Evolutionary conservation across 2,329 filamentous ascomycete species (phyloP).

Genomic region (Aspergillus latus): DNA sequence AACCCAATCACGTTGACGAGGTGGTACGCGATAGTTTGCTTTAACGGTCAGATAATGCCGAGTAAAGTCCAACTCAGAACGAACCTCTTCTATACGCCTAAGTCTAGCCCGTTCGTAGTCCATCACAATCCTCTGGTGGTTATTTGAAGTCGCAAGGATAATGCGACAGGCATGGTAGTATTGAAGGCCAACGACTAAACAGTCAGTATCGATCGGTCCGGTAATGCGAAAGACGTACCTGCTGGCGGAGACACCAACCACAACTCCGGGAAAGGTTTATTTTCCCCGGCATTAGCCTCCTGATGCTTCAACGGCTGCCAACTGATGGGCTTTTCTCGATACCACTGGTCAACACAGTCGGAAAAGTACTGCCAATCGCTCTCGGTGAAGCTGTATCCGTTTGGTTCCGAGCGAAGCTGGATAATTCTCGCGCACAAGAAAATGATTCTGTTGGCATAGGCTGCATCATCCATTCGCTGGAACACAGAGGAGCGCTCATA

Average conservation of each 20-base stretch:
- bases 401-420: slow-evolving; percentile 27
- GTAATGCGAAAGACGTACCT: slow-evolving; percentile 24
- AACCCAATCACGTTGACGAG: slow-evolving; percentile 32
- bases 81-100: slow-evolving; percentile 31
- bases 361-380: slow-evolving; percentile 27
- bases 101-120: slow-evolving; percentile 31
- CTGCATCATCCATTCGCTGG: slow-evolving; percentile 37
- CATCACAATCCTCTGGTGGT: slow-evolving; percentile 21
- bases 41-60: not conserved
- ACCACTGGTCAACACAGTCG: slow-evolving; percentile 32
- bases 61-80: not conserved
- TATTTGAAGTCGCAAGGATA: slow-evolving; percentile 31
- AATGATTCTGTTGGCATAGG: slow-evolving; percentile 41
- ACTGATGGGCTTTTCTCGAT: slow-evolving; percentile 29
- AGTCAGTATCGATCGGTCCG: not conserved
- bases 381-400: slow-evolving; percentile 22
- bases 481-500: slow-evolving; percentile 42
- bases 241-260: slow-evolving; percentile 40
- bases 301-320: slow-evolving; percentile 38
- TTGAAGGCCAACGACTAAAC: slow-evolving; percentile 38
- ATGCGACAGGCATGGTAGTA: slow-evolving; percentile 39
- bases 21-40: slow-evolving; percentile 33
- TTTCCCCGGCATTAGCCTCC: slow-evolving; percentile 21
- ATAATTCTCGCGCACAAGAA: slow-evolving; percentile 43
- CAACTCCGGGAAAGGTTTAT: slow-evolving; percentile 35